Evolutionary conservation across 495 filamentous ascomycete species (phyloP), one percentile per base, ranked within the genome.

Genomic region (Penicillium crystallinum): DNA sequence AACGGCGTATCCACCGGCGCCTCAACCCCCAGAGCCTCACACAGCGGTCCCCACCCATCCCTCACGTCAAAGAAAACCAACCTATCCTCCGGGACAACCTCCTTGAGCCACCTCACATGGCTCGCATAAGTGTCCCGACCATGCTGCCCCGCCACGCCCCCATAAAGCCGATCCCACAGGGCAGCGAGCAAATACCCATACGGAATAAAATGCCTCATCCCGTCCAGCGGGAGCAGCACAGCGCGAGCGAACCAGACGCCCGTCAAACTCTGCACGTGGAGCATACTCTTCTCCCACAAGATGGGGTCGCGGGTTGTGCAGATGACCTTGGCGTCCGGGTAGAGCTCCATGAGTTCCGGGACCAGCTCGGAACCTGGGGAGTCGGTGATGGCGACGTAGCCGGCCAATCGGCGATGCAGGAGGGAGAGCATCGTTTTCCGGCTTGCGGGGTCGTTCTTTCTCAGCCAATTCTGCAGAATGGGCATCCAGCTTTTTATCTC

Each of bases 11-110:
- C 61, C 27, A 37, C 23, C 0, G 77, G 76, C 5, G 67, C 50
- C 0, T 69, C 62, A 35, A 71, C 71, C 6, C 60, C 70, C 12
- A 80, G 54, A 31, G 74, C 77, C 47, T 67, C 59, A 59, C 77
- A 79, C 27, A 80, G 53, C 6, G 75, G 77, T 39, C 51, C 73
- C 76, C 76, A 81, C 4, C 77, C 77, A 45, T 75, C 70, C 49
- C 63, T 69, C 6, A 79, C 62, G 30, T 71, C 54, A 62, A 70
- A 75, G 25, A 78, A 66, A 35, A 81, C 54, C 56, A 78, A 49
- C 18, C 66, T 63, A 7, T 72, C 70, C 29, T 67, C 65, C 0
- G 76, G 74, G 0, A 76, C 69, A 12, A 74, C 42, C 9, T 65
- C 57, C 46, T 68, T 59, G 4, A 78, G 46, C 52, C 62, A 62